Base-by-base conservation (phyloP, 306 rosid species). In the Arachis hypogaea region DNA sequence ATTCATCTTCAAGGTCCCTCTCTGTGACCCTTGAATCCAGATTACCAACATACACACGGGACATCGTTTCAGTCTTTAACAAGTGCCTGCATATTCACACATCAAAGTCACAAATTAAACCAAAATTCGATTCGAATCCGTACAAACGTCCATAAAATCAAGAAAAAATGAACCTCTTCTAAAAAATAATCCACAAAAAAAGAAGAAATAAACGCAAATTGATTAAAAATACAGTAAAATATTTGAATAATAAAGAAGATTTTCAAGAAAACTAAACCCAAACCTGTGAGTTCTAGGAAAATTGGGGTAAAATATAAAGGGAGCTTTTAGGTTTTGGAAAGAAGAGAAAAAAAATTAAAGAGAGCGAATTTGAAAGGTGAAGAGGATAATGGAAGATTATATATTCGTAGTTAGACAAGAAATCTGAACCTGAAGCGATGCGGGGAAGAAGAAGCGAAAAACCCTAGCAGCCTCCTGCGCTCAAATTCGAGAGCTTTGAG, bases 41-140 rank as follows among this genome's bases (percentile, higher is more conserved):
- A 75, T 95, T 95, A 67, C 99, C 99, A 14, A 95, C 96, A 68
- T 95, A 95, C 10, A 95, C 97, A 29, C 99, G 98, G 82, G 99
- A 88, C 99, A 95, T 90, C 66, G 69, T 85, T 42, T 10, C 84
- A 12, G 46, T 52, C 56, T 51, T 58, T 66, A 51, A 47, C 7
- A 46, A 44, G 29, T 83, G 73, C 68, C 94, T 89, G 84, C 12
- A 52, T 5, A 49, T 46, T 62, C 72, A 51, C 58, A 52, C 8
- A 61, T 52, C 58, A 51, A 50, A 7, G 59, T 7, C 11, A 46
- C 7, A 57, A 66, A 45, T 62, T 4, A n/a, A 43, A 55, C 36
- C 12, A 0, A 49, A 76, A 63, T 10, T 22, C 7, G 28, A 12
- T 68, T 11, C 2, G 7, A 58, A 36, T 50, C 57, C 22, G 1